Evolutionary conservation across 306 rosid genomes (phyloP).

Genomic region (Acacia acuminata): DNA sequence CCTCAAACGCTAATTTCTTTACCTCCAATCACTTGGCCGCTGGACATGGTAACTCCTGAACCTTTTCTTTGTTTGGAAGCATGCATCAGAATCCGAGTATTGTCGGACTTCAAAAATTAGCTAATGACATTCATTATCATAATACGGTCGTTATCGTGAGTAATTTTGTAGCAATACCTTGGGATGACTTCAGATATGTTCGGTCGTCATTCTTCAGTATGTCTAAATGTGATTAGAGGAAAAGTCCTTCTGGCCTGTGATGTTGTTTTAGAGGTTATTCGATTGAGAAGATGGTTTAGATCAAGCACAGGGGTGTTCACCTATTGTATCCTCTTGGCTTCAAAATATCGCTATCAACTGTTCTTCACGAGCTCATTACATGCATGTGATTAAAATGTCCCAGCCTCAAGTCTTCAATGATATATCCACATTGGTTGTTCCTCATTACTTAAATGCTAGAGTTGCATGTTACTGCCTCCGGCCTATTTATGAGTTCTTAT

Average conservation of each 20-base stretch:
- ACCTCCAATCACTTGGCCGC: conserved; percentile 27
- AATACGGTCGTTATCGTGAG: background rate
- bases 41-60: conserved; percentile 40
- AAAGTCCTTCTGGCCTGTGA: background rate
- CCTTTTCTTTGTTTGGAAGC: conserved; percentile 15
- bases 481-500: background rate
- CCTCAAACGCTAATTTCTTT: conserved; percentile 1
- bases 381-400: background rate
- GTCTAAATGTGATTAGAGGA: background rate
- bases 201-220: background rate
- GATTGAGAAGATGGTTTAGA: background rate
- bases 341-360: background rate
- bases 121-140: background rate
- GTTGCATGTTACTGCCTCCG: background rate
- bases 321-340: background rate
- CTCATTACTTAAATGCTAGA: background rate
- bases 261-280: background rate
- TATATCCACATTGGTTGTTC: background rate
- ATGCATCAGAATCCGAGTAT: background rate
- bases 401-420: conserved; percentile 6
- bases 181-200: background rate
- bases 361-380: background rate
- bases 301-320: background rate
- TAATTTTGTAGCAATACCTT: background rate
- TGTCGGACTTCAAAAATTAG: background rate